Conservation (phyloP, 257 asterid genomes). For the Eustoma russellianum region DNA sequence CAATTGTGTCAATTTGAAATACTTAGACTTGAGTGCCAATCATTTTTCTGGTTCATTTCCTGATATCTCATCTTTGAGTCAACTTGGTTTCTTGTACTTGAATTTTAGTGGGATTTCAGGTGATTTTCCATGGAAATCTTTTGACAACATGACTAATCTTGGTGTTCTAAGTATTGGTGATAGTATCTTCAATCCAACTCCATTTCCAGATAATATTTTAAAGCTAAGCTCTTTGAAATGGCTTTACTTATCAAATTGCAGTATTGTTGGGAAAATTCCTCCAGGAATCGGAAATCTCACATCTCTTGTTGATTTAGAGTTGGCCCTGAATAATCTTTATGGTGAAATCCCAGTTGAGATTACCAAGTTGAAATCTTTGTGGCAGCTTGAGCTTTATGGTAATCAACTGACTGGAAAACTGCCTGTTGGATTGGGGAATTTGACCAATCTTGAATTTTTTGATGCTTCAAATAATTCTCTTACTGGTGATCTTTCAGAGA, state of each 20-base stretch:
- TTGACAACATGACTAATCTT: slow-evolving; percentile 35
- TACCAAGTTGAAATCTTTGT: slow-evolving; percentile 43
- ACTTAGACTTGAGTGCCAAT: slow-evolving; percentile 64
- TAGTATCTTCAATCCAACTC: slow-evolving; percentile 36
- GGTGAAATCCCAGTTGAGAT: slow-evolving; percentile 65
- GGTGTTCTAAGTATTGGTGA: slow-evolving; percentile 63
- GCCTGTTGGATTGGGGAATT: slow-evolving; percentile 58
- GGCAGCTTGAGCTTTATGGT: slow-evolving; percentile 62
- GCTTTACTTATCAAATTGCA: slow-evolving; percentile 63
- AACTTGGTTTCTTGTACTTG: slow-evolving; percentile 38
- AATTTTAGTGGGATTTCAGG: slow-evolving; percentile 70
- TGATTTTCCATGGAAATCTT: slow-evolving; percentile 54
- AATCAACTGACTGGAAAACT: slow-evolving; percentile 52
- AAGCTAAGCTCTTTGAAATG: slow-evolving; percentile 32
- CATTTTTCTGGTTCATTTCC: slow-evolving; percentile 53
- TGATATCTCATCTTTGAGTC: slow-evolving; percentile 28
- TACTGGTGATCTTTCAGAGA: slow-evolving; percentile 50
- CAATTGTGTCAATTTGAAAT: slow-evolving; percentile 38
- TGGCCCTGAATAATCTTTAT: slow-evolving; percentile 39
- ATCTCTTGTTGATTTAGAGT: slow-evolving; percentile 42
- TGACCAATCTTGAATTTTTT: slow-evolving; percentile 49
- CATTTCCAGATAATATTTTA: slow-evolving; percentile 39
- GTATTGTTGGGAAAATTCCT: slow-evolving; percentile 60
- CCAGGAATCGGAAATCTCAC: slow-evolving; percentile 60
- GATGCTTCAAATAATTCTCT: slow-evolving; percentile 69